Percentiles rank a stretch among this genome's conserved stretches.
Evolutionary conservation across 108 stramenopile species (phyloP).

Genomic region (Fistulifera solaris): DNA sequence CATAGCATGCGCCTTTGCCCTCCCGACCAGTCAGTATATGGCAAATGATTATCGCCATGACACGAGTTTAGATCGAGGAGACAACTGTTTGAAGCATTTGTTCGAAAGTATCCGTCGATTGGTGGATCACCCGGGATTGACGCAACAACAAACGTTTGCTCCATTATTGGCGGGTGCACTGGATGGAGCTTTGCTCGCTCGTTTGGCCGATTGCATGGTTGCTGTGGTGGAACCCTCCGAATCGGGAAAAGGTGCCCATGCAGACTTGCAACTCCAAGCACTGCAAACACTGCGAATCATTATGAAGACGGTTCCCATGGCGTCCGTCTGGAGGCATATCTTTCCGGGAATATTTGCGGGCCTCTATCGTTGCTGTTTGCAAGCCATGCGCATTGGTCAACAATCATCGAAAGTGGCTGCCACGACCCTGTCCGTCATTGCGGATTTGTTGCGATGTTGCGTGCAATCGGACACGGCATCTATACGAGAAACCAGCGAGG

Average conservation of each 20-base stretch:
- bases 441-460: background rate
- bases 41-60: background rate
- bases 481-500: background rate
- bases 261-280: background rate
- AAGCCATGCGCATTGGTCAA: background rate
- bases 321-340: background rate
- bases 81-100: background rate
- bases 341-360: conserved; percentile 3
- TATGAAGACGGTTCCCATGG: background rate
- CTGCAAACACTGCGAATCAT: background rate
- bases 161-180: background rate
- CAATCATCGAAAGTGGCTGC: background rate
- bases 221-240: too few species aligned
- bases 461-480: too few species aligned
- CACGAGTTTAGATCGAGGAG: background rate
- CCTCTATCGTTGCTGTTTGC: background rate
- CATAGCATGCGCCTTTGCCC: conserved; percentile 1
- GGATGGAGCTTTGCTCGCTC: background rate
- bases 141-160: background rate
- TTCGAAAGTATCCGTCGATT: background rate
- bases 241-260: background rate
- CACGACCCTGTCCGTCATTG: background rate
- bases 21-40: background rate
- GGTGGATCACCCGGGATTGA: background rate
- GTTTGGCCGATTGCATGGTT: background rate